Evolutionary conservation across 108 stramenopile species (phyloP), one percentile per base, ranked within the genome.

Genomic region (Skeletonema menzelii): DNA sequence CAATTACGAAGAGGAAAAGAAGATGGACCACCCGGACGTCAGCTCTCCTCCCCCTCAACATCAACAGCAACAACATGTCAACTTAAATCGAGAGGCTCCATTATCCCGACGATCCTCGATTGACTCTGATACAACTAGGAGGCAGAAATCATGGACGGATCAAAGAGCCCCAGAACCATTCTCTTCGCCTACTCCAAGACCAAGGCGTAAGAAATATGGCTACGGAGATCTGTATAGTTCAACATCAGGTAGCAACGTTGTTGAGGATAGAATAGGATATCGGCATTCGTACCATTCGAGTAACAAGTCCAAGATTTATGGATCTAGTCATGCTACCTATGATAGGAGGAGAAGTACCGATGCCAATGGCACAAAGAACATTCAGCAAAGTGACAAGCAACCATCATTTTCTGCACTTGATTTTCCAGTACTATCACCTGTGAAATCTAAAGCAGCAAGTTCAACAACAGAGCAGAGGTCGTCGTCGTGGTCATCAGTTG

Each of bases 101-200:
- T 24, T 53, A 53, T 10, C 22, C 7, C 49, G 49, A 2, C 49
- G 22, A 3, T 53, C 22, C 49, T n/a, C 49, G 22, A 53, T 53
- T 10, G 49, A 53, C 15, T 15, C 15, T n/a, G 40, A 20, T 24
- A 53, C 49, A 53, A 53, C 65, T 8, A 46, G 57, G 40, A 67
- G 65, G n/a, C n/a, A n/a, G 10, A 75, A 75, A 35, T 56, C 73
- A 15, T 75, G 73, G 73, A 75, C 65, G 10, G 73, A 75, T 49
- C 64, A 75, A 14, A 20, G 27, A 10, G 49, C 49, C 3, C 49
- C 49, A 22, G 49, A 53, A 10, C 49, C 49, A 47, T 66, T 47
- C 44, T 47, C 42, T 15, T 66, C 47, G 13, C 24, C 44, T 4
- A 12, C 62, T 63, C 62, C 37, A 15, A 34, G 28, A 19, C 60